phyloP scores from a whole-genome alignment of 768 basidiomycete genomes.

The Pleurotus eryngii region DNA sequence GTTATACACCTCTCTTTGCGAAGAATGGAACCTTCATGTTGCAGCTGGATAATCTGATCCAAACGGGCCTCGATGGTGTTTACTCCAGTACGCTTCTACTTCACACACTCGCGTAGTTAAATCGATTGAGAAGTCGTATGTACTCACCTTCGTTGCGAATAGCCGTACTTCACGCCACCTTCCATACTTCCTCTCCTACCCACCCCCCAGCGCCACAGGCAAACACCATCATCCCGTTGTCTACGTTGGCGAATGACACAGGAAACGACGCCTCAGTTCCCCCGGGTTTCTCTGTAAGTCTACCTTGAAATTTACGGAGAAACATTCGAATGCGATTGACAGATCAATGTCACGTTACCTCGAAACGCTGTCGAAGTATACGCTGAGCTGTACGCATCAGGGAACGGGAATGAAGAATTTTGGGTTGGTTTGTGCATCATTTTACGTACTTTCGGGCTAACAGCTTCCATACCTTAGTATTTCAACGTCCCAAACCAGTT shows the following conservation, averaged over 20 bases:
- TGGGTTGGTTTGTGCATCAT: slow-evolving; percentile 46
- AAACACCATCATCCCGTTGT: slow-evolving; percentile 66
- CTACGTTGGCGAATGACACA: slow-evolving; percentile 57
- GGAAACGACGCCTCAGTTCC: slow-evolving; percentile 75
- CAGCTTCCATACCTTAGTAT: slow-evolving; percentile 42
- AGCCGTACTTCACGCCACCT: slow-evolving; percentile 73
- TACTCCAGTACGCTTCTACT: slow-evolving; percentile 55
- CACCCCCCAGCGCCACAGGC: slow-evolving; percentile 60
- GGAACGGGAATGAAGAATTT: slow-evolving; percentile 61
- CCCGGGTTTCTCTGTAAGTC: slow-evolving; percentile 61
- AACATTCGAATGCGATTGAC: slow-evolving; percentile 3
- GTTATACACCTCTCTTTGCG: slow-evolving; percentile 68
- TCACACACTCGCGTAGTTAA: background rate
- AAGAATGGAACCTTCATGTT: slow-evolving; percentile 68
- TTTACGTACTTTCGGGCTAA: background rate
- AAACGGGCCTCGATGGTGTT: slow-evolving; percentile 55
- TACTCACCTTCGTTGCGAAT: background rate
- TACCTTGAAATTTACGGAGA: background rate
- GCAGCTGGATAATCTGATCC: slow-evolving; percentile 68
- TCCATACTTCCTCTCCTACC: slow-evolving; percentile 55
- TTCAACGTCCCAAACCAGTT: slow-evolving; percentile 64
- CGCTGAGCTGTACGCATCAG: slow-evolving; percentile 70
- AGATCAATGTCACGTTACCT: slow-evolving; percentile 71
- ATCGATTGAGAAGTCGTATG: no score
- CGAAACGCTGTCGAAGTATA: slow-evolving; percentile 63